These are phyloP conservation scores for Xenoacremonium recifei DNA, from an alignment of 2,329 filamentous ascomycete genomes.

Conservation along the genomic window DNA sequence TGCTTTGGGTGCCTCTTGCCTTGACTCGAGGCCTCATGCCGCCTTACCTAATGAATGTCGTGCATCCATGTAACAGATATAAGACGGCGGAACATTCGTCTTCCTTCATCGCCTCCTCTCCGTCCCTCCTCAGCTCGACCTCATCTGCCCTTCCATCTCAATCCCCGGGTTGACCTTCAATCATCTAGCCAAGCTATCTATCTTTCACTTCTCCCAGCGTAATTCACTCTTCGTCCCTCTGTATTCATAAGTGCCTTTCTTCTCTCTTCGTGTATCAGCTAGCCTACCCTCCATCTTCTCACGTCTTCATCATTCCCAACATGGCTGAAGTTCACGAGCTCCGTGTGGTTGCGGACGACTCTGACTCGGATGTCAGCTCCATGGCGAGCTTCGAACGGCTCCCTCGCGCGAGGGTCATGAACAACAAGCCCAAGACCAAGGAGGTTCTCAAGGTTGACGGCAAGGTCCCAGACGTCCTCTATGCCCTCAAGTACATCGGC, in stretches of 20 bases:
- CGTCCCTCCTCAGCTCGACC: neutral
- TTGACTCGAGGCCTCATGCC: no score
- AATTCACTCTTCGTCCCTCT: neutral
- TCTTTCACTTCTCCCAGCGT: neutral
- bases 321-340: constrained; percentile 6
- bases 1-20: no score
- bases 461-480: constrained; percentile 40
- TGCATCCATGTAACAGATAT: no score
- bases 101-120: no score
- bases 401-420: neutral
- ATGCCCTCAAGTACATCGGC: constrained; percentile 40
- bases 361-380: constrained; percentile 17
- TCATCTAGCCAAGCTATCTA: no score
- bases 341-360: constrained; percentile 8
- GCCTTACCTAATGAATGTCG: no score
- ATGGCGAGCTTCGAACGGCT: constrained; percentile 20
- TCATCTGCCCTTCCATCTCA: neutral
- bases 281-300: no score
- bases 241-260: no score
- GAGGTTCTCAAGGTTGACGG: constrained; percentile 27
- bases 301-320: no score
- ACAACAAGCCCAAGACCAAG: neutral
- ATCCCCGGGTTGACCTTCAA: no score
- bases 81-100: no score
- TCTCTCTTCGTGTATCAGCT: no score